Evolutionary conservation across 73 alveolate species (phyloP).

Genomic region (Breviolum minutum): DNA sequence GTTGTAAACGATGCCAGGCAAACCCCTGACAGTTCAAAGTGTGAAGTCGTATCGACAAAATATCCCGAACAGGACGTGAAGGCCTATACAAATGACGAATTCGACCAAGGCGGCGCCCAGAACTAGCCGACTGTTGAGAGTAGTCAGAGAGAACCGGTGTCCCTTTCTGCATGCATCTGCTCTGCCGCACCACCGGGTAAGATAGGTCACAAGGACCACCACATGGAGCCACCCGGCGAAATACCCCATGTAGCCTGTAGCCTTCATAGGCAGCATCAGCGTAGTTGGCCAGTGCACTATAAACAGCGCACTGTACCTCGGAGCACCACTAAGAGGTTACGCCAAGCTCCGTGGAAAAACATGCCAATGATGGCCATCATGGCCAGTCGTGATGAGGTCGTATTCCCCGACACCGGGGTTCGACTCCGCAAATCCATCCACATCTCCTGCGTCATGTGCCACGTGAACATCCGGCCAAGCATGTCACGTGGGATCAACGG

Average conservation of each 20-base stretch:
- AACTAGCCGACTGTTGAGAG: not conserved
- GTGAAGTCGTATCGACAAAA: not conserved
- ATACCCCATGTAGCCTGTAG: not conserved
- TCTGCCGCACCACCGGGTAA: constrained; percentile 50
- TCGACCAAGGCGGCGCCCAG: constrained; percentile 26
- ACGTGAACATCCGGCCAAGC: no score
- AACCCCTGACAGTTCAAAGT: not conserved
- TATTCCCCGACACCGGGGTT: no score
- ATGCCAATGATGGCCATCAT: constrained; percentile 6
- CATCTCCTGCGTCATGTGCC: no score
- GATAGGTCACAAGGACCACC: constrained; percentile 30
- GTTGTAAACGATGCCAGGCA: not conserved
- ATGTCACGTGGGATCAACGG: no score
- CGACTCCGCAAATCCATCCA: no score
- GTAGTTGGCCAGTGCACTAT: constrained; percentile 31
- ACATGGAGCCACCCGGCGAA: constrained; percentile 16
- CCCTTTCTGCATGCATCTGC: not conserved
- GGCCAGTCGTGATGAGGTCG: not conserved
- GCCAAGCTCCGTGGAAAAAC: not conserved
- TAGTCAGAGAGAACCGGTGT: not conserved
- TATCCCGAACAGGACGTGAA: not conserved
- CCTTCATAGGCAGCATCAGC: not conserved
- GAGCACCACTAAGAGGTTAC: constrained; percentile 12
- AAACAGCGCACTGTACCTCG: not conserved
- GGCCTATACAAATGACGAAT: not conserved